Evolutionary conservation across 768 basidiomycete species (phyloP).

Genomic region (Leccinum disarticulatum): DNA sequence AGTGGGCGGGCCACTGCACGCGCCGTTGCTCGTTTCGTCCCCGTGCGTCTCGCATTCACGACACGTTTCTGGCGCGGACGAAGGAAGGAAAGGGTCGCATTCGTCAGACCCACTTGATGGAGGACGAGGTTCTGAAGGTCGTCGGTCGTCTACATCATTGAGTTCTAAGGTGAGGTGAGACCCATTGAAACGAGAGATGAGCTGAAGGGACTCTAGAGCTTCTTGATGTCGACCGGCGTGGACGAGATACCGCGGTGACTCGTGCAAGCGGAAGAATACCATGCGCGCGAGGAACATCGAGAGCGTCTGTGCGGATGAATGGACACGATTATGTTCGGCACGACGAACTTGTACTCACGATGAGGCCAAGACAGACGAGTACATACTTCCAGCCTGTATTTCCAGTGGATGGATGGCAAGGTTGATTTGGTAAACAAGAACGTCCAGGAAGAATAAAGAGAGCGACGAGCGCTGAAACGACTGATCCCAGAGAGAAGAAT

Average conservation of each 20-base stretch:
- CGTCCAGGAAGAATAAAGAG: constrained; percentile 75
- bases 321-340: constrained; percentile 1
- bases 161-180: constrained; percentile 63
- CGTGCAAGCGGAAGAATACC: constrained; percentile 87
- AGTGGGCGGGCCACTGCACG: constrained; percentile 5
- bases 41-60: constrained; percentile 17
- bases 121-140: constrained; percentile 23
- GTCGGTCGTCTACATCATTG: constrained; percentile 63
- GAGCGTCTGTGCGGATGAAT: constrained; percentile 58
- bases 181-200: constrained; percentile 88
- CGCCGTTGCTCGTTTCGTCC: not conserved
- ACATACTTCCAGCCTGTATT: constrained; percentile 93
- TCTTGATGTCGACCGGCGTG: constrained; percentile 83
- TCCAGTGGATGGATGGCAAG: constrained; percentile 64
- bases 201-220: constrained; percentile 76
- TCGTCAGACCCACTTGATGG: constrained; percentile 22
- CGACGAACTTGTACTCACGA: constrained; percentile 58
- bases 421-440: constrained; percentile 53
- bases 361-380: constrained; percentile 69
- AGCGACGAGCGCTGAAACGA: constrained; percentile 79
- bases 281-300: constrained; percentile 87
- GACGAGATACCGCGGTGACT: constrained; percentile 92
- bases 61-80: constrained; percentile 16
- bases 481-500: constrained; percentile 95
- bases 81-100: constrained; percentile 29